These are phyloP conservation scores for Cydonia oblonga DNA, from an alignment of 331 rosid species.

Conservation along the genomic window DNA sequence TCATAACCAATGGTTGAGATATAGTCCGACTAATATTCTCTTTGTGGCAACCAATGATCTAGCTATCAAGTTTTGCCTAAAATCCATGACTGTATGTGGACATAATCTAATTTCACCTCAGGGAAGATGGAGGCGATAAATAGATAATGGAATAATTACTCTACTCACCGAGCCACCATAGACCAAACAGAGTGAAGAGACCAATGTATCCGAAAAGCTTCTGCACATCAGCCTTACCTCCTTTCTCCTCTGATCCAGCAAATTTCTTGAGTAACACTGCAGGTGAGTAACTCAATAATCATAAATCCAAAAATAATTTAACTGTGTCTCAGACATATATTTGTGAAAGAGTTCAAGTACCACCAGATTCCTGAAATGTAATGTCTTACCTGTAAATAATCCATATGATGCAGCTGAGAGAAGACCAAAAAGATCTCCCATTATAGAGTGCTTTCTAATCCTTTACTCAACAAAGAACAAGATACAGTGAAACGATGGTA, in stretches of 20 bases:
- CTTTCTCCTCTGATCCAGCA: constrained; percentile 60
- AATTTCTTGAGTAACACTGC: constrained; percentile 61
- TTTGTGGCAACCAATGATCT: too few relatives aligned
- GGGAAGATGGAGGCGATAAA: not conserved
- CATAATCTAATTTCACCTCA: not conserved
- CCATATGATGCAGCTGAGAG: constrained; percentile 60
- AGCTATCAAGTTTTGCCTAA: too few relatives aligned
- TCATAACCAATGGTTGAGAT: too few relatives aligned
- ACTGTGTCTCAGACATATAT: not conserved
- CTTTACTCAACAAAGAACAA: constrained; percentile 24
- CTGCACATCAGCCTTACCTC: constrained; percentile 55
- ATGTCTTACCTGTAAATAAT: constrained; percentile 51
- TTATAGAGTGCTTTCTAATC: constrained; percentile 38
- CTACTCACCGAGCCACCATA: constrained; percentile 78
- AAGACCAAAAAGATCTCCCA: constrained; percentile 46
- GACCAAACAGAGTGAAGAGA: constrained; percentile 54
- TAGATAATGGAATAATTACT: not conserved
- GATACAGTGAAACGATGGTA: not conserved
- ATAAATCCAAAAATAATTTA: not conserved
- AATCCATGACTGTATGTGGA: not conserved
- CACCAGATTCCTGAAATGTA: not conserved
- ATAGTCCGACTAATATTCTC: too few relatives aligned
- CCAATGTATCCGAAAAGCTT: constrained; percentile 68
- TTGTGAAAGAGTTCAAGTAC: not conserved
- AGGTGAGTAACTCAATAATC: constrained; percentile 1